Evolutionary conservation across 78 protist species (phyloP), one percentile per base, ranked within the genome.

Genomic region (Dictyostelium firmibasis): DNA sequence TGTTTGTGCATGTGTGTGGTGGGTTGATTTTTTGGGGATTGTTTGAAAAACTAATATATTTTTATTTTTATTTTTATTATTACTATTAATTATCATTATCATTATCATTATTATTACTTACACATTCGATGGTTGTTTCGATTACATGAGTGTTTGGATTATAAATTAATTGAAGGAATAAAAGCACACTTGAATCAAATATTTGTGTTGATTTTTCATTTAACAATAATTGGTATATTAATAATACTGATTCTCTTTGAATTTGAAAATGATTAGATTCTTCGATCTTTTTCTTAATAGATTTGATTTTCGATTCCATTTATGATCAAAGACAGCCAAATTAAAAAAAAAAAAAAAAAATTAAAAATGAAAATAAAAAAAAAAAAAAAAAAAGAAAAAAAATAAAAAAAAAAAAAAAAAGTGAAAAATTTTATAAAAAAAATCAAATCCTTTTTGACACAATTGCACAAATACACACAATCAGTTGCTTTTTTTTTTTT

Each of bases 111-210:
- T 35, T 33, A 7, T 11, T 76, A 79, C 84, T 9, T 60, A 82
- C 86, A 82, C 86, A 82, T 35, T 50, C 31, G 7, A 82, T 60
- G 2, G 77, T 82, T 44, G 75, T 57, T 57, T 82, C 86, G 64
- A 57, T 35, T 13, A 82, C 75, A 82, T 38, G 43, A 2, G 50
- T 16, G 13, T 29, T 47, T 50, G 70, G 29, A 60, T 60, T 57
- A 60, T 57, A 82, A 23, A 82, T 82, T 47, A 60, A 33, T 82
- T 82, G 86, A 5, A 57, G 31, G 62, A 82, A 82, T 82, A 44
- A 38, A n/a, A 20, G 14, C 6, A 82, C 18, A 33, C 50, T 20
- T 14, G 18, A 4, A 33, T 82, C 86, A 33, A 57, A 82, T 31
- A 82, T 57, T n/a, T 25, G 83, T 0, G 25, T n/a, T 3, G 83